Evolutionary conservation across 768 basidiomycete species (phyloP).

Genomic region (Psilocybe tampanensis): DNA sequence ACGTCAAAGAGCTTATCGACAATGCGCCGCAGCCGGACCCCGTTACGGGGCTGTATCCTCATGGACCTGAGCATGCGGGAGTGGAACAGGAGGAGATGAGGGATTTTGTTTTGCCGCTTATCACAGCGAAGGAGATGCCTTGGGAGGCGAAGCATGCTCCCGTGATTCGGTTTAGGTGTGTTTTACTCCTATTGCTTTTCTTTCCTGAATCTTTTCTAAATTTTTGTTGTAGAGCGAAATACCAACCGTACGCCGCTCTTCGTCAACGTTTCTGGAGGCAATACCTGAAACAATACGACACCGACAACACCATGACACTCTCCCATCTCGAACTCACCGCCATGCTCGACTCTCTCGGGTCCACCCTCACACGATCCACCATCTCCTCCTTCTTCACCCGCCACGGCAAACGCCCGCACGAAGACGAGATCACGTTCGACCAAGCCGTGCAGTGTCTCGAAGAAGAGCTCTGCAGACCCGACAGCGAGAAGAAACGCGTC

Average conservation of each 20-base stretch:
- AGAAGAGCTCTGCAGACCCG: conserved; percentile 73
- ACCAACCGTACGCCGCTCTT: conserved; percentile 91
- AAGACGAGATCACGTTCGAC: conserved; percentile 75
- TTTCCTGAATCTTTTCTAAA: neutral
- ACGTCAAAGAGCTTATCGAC: conserved; percentile 69
- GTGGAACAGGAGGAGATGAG: conserved; percentile 68
- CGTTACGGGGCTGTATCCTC: conserved; percentile 58
- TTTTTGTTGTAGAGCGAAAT: conserved; percentile 68
- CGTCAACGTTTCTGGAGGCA: conserved; percentile 91
- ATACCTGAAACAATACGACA: conserved; percentile 88
- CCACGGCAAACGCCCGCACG: conserved; percentile 59
- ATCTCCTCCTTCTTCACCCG: conserved; percentile 81
- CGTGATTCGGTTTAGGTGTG: conserved; percentile 64
- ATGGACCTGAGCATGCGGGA: conserved; percentile 39
- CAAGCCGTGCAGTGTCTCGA: conserved; percentile 88
- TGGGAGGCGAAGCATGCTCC: conserved; percentile 82
- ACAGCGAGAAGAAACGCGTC: conserved; percentile 69
- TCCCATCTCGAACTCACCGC: conserved; percentile 88
- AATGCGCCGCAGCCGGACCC: conserved; percentile 68
- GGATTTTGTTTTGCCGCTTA: conserved; percentile 68
- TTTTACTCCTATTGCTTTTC: neutral
- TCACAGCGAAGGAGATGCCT: conserved; percentile 58
- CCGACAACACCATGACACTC: conserved; percentile 73
- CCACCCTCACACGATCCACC: conserved; percentile 81
- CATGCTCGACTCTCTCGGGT: conserved; percentile 97